Base-by-base conservation (phyloP, 306 rosid species). In the Acacia crassicarpa region DNA sequence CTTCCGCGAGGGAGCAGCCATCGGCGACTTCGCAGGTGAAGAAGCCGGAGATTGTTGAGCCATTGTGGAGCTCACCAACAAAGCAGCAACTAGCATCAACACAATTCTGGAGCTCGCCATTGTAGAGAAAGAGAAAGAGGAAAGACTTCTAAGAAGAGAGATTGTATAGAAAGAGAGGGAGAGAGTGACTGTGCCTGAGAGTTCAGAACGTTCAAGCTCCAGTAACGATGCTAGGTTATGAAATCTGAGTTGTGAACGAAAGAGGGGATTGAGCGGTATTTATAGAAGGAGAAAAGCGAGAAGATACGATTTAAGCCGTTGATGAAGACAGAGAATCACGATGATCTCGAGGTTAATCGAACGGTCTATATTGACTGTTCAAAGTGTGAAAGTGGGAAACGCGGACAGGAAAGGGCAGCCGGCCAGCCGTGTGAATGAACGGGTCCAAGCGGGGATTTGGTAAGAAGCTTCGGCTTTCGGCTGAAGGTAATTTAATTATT, bases 21-120 rank as follows among this genome's bases (percentile, higher is more conserved):
- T 83, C 0, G 88, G 89, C 0, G 90, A 81, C 5, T 75, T 80
- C 6, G 86, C 76, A 3, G 79, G 80, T 4, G 86, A 80, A 5
- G 81, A 40, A 30, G 69, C 85, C 3, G 94, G 92, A 32, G 91
- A 83, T 51, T 83, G 90, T 40, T 83, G 90, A 61, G 91, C 92
- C 5, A 81, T 0, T 30, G 85, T 46, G 27, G 85, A 44, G 82
- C 72, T 67, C 7, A 87, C 78, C 40, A 89, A 72, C 76, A 91
- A 54, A 65, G 88, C 81, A 2, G 85, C 73, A 2, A 87, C 41
- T 10, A 88, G 72, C 78, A 88, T 81, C 17, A 85, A 33, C 13
- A 77, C 66, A 9, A 76, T 27, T 71, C 81, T 59, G 67, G 61
- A 53, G 19, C 51, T n/a, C 61, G 94, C 92, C 94, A 91, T 89